These are phyloP conservation scores for Suillus hirtellus DNA, from an alignment of 768 basidiomycete species.

Conservation along the genomic window DNA sequence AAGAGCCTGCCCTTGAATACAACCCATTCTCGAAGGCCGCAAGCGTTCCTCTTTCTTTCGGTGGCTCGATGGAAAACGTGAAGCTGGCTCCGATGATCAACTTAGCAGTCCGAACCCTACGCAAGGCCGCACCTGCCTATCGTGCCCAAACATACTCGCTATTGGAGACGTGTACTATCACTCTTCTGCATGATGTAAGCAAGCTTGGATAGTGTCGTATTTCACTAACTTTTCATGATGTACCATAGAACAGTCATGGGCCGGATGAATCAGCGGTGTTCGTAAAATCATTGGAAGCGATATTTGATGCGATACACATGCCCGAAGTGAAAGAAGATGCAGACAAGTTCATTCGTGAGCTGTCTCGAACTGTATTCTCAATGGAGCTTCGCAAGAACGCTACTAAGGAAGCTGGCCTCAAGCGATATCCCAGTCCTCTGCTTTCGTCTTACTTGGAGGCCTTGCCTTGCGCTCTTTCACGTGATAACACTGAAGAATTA, in stretches of 20 bases:
- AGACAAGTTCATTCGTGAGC: constrained; percentile 64
- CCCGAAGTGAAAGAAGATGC: constrained; percentile 71
- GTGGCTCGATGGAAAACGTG: constrained; percentile 60
- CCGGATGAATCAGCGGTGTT: constrained; percentile 79
- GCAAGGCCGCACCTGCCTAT: constrained; percentile 47
- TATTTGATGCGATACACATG: constrained; percentile 75
- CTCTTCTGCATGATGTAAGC: constrained; percentile 74
- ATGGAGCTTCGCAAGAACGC: constrained; percentile 67
- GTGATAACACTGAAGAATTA: constrained; percentile 61
- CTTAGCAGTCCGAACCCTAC: constrained; percentile 65
- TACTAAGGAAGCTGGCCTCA: constrained; percentile 50
- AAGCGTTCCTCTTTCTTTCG: constrained; percentile 71
- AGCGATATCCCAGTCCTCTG: constrained; percentile 57
- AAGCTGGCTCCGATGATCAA: constrained; percentile 65
- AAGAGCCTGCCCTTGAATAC: constrained; percentile 76
- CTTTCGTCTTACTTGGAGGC: constrained; percentile 79
- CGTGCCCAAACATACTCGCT: constrained; percentile 63
- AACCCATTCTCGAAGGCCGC: constrained; percentile 70
- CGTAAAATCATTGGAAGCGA: constrained; percentile 64
- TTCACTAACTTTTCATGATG: not conserved
- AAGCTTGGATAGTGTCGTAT: not conserved
- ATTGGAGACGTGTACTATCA: constrained; percentile 69
- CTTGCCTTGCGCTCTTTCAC: constrained; percentile 72
- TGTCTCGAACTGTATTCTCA: constrained; percentile 72
- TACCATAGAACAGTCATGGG: constrained; percentile 61